A percentile compares a stretch with the other conserved stretches of the same genome.
Conservation (phyloP, 2,329 filamentous ascomycete species). For the Emericellopsis atlantica region DNA sequence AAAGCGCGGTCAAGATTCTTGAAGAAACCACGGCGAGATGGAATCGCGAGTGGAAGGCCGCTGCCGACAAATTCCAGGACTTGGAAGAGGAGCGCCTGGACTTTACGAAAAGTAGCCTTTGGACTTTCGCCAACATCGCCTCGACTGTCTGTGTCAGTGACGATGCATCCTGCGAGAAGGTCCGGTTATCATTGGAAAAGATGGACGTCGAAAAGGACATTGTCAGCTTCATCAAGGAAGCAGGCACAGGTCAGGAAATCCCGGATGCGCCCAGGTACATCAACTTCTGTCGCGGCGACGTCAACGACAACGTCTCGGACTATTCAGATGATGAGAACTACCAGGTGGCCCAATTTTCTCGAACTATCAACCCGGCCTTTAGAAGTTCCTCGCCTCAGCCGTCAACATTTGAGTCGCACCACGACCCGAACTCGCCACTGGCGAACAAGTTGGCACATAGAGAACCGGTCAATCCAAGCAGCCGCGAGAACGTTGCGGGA, state of each 20-base stretch:
- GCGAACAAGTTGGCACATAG: conserved; percentile 56
- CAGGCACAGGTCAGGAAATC: conserved; percentile 90
- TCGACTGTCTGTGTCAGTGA: conserved; percentile 97
- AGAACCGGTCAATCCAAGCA: conserved; percentile 29
- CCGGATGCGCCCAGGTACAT: conserved; percentile 96
- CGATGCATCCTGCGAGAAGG: conserved; percentile 92
- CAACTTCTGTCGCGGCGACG: conserved; percentile 90
- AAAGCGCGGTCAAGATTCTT: conserved; percentile 79
- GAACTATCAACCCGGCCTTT: conserved; percentile 91
- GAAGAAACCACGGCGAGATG: conserved; percentile 92
- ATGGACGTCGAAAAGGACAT: conserved; percentile 98
- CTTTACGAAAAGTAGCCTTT: conserved; percentile 94
- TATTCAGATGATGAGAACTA: conserved; percentile 79
- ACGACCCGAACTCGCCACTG: conserved; percentile 68
- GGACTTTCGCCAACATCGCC: conserved; percentile 95
- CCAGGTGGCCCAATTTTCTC: conserved; percentile 88
- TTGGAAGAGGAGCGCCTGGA: conserved; percentile 94
- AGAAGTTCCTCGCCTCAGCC: conserved; percentile 92
- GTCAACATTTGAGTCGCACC: conserved; percentile 83
- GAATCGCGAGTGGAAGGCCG: conserved; percentile 98
- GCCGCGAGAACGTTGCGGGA: conserved; percentile 36
- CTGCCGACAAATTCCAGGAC: conserved; percentile 98
- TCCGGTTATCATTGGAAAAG: conserved; percentile 81
- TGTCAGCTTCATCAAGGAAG: conserved; percentile 71
- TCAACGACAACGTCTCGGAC: conserved; percentile 70